phyloP scores from a whole-genome alignment of 768 basidiomycete species.

The Hygrophorus russula region DNA sequence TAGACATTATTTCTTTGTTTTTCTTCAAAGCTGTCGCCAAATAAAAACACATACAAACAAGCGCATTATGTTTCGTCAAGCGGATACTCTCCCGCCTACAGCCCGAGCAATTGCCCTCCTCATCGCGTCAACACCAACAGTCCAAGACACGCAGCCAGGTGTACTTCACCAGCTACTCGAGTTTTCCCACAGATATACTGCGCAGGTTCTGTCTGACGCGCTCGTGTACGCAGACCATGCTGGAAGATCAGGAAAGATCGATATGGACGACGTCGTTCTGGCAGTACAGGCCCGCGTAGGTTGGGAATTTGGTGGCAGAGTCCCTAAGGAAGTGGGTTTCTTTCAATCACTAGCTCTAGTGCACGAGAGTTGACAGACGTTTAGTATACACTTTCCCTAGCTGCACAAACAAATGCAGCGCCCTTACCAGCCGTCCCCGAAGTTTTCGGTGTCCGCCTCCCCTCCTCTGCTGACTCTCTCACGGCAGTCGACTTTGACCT shows the following conservation, averaged over 20 bases:
- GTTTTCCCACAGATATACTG: conserved; percentile 76
- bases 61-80: conserved; percentile 22
- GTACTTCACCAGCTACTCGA: conserved; percentile 83
- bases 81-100: conserved; percentile 59
- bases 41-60: conserved; percentile 7
- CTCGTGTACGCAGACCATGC: conserved; percentile 84
- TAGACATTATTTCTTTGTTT: not conserved
- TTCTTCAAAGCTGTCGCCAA: conserved; percentile 1
- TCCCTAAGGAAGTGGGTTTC: conserved; percentile 71
- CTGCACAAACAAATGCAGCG: conserved; percentile 71
- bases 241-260: conserved; percentile 65
- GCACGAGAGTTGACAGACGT: conserved; percentile 2
- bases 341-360: not conserved
- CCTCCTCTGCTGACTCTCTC: conserved; percentile 56
- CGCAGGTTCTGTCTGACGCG: conserved; percentile 76
- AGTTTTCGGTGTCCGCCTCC: conserved; percentile 80
- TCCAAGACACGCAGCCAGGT: conserved; percentile 79
- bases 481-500: conserved; percentile 80
- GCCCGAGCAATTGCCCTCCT: conserved; percentile 72
- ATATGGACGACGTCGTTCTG: conserved; percentile 71
- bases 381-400: conserved; percentile 71
- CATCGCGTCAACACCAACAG: conserved; percentile 71
- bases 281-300: conserved; percentile 85
- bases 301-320: conserved; percentile 84
- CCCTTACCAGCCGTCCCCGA: conserved; percentile 81